Conservation (phyloP, 306 rosid genomes). For the Trichosanthes truncata region DNA sequence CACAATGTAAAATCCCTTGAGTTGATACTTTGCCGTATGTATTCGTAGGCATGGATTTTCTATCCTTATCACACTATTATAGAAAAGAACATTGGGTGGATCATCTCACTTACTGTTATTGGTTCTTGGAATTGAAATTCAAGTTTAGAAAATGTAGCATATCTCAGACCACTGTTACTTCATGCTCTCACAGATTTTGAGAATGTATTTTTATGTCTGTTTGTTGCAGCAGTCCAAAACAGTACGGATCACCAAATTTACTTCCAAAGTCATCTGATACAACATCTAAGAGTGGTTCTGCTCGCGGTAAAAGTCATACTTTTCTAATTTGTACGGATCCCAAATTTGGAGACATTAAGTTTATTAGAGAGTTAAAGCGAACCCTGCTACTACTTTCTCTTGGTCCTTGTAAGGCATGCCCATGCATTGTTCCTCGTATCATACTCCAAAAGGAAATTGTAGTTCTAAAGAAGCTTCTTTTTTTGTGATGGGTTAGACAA, state of each 20-base stretch:
- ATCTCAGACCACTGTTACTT: background rate
- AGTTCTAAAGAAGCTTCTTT: background rate
- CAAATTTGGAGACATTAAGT: too few species aligned
- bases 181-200: background rate
- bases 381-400: too few species aligned
- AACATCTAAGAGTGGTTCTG: conserved; percentile 38
- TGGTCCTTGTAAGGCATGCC: too few species aligned
- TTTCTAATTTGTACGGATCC: too few species aligned
- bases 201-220: background rate
- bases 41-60: conserved; percentile 1
- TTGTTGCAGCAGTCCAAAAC: conserved; percentile 43
- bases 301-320: conserved; percentile 56
- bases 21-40: background rate
- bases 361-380: too few species aligned
- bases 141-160: background rate
- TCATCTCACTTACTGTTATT: background rate
- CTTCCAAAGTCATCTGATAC: conserved; percentile 25
- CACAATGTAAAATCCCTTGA: background rate
- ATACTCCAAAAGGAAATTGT: too few species aligned
- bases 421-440: too few species aligned
- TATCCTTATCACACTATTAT: background rate
- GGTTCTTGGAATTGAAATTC: background rate
- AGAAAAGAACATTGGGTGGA: background rate
- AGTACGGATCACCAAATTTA: conserved; percentile 11
- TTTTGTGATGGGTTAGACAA: too few species aligned